Conservation (phyloP, 495 filamentous ascomycete genomes). For the Aspergillus hancockii region DNA sequence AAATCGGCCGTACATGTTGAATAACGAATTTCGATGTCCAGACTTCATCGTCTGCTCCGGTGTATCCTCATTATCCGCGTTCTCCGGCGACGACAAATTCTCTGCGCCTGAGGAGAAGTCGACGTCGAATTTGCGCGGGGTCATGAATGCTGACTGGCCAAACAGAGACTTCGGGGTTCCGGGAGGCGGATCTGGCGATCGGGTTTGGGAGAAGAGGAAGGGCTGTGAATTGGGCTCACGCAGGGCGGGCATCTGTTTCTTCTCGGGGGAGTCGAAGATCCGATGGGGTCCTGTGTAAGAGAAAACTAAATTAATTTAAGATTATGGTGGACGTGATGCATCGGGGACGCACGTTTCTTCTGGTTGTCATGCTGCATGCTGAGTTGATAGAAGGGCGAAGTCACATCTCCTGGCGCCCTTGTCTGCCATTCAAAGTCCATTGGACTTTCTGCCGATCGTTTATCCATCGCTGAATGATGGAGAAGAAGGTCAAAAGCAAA, state of each 20-base stretch:
- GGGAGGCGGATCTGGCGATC: slow-evolving; percentile 28
- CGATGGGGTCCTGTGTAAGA: slow-evolving; percentile 46
- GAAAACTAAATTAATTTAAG: slow-evolving; percentile 8
- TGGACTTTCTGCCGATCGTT: slow-evolving; percentile 56
- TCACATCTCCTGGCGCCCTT: slow-evolving; percentile 54
- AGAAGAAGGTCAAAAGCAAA: slow-evolving; percentile 14
- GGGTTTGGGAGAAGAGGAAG: slow-evolving; percentile 42
- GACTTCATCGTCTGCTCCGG: slow-evolving; percentile 57
- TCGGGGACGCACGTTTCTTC: slow-evolving; percentile 51
- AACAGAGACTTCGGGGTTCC: slow-evolving; percentile 47
- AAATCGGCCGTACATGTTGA: slow-evolving; percentile 46
- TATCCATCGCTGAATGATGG: slow-evolving; percentile 35
- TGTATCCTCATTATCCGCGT: slow-evolving; percentile 68
- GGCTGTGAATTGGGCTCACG: slow-evolving; percentile 51
- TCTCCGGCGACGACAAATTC: slow-evolving; percentile 70
- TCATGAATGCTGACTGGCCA: slow-evolving; percentile 72
- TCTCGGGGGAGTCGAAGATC: slow-evolving; percentile 53
- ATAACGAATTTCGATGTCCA: slow-evolving; percentile 48
- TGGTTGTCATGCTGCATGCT: slow-evolving; percentile 44
- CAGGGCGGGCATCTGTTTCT: slow-evolving; percentile 46
- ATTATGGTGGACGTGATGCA: slow-evolving; percentile 5
- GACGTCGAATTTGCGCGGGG: slow-evolving; percentile 71
- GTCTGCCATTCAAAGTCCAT: slow-evolving; percentile 72
- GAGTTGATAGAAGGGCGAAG: slow-evolving; percentile 60
- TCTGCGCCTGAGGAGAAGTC: slow-evolving; percentile 82